Evolutionary conservation across 225 moss, liverwort and hornwort species (phyloP), one percentile per base, ranked within the genome.

Genomic region (Pleurozium schreberi): DNA sequence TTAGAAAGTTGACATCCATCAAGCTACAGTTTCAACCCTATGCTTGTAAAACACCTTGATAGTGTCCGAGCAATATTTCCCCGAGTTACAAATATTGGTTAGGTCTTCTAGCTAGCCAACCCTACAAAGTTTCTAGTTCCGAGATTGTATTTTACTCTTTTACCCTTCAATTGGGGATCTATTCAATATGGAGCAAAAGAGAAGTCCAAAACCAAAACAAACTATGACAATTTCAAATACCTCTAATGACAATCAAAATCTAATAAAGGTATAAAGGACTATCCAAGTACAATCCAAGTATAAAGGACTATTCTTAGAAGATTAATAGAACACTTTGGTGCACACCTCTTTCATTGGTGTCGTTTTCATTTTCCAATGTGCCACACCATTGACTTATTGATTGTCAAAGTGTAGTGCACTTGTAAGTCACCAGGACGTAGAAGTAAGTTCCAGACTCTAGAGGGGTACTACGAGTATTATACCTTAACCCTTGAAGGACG

Each of bases 21-120:
- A 0, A 1, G 1, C 9, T 36, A 34, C 36, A 53, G 36, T 36
- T 76, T 53, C 53, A 53, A 22, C 3, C 14, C 0, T 21, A 0
- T 21, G 1, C 50, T 33, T 19, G 3, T 0, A 33, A 52, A 4
- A 52, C 22, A 52, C 50, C 4, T 33, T 50, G 5, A 50, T 12
- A 12, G 12, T 50, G 2, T 50, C 21, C 3, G 12, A 5, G 2
- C 4, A 33, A 6, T 34, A 50, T 22, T 2, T 34, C 0, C 8
- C 12, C 9, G 8, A 23, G 2, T 36, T 23, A 15, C 2, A 14
- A 53, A 8, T 76, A 13, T 36, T 52, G 14, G 2, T 22, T 52
- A 53, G 11, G 2, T 23, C 1, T 5, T 3, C 36, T 53, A 53
- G 5, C 36, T 53, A 53, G 5, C 1, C 4, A 11, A 8, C 8